phyloP scores from a whole-genome alignment of 345 rosid species.

The Citrus glauca region DNA sequence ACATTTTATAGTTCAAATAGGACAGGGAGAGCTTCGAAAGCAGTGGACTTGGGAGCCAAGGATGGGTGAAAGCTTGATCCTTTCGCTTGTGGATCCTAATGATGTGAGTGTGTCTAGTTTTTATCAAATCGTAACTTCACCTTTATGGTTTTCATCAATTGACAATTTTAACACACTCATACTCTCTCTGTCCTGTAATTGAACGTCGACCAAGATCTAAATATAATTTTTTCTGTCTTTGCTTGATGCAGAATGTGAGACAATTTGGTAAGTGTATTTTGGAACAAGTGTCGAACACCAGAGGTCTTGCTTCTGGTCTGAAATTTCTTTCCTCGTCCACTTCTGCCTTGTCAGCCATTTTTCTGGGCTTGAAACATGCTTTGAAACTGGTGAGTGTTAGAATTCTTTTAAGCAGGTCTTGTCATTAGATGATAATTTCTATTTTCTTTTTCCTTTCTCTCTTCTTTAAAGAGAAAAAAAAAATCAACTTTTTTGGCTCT shows the following conservation, averaged over 20 bases:
- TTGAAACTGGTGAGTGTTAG: slow-evolving; percentile 56
- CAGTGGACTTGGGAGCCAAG: slow-evolving; percentile 95
- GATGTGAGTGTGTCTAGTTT: slow-evolving; percentile 40
- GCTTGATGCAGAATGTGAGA: slow-evolving; percentile 65
- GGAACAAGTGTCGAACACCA: slow-evolving; percentile 81
- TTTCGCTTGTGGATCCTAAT: slow-evolving; percentile 83
- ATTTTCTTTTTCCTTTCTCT: not conserved
- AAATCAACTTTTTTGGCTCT: not conserved
- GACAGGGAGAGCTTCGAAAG: slow-evolving; percentile 56
- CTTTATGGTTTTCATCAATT: slow-evolving; percentile 1
- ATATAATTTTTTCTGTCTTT: slow-evolving; percentile 16
- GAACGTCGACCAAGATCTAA: slow-evolving; percentile 3
- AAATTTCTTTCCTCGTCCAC: slow-evolving; percentile 74
- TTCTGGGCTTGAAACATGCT: slow-evolving; percentile 77
- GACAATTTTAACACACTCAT: not conserved
- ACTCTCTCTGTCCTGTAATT: not conserved
- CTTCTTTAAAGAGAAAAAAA: not conserved
- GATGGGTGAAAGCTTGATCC: slow-evolving; percentile 83
- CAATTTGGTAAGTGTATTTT: slow-evolving; percentile 79
- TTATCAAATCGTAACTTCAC: not conserved
- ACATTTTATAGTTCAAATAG: slow-evolving; percentile 64
- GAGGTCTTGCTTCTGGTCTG: slow-evolving; percentile 79
- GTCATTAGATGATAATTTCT: slow-evolving; percentile 1
- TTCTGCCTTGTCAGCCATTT: slow-evolving; percentile 53
- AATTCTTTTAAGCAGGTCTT: slow-evolving; percentile 15